These are phyloP conservation scores for Lepiota brunneoincarnata DNA, from an alignment of 768 basidiomycete species.

Conservation along the genomic window DNA sequence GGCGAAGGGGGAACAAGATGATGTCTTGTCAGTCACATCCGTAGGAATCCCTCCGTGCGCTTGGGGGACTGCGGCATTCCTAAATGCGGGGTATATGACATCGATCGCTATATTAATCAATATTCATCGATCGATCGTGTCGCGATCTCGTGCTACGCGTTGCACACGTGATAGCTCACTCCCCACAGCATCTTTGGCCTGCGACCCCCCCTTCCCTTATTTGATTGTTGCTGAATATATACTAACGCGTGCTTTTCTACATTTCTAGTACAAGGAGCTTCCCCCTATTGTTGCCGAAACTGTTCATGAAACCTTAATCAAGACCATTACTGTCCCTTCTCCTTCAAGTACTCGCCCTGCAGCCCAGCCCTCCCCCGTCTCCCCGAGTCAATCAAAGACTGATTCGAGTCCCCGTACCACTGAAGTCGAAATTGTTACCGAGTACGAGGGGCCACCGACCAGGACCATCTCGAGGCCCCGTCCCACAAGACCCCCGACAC, in stretches of 20 bases:
- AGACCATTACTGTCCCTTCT: constrained; percentile 68
- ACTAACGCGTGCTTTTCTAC: constrained; percentile 31
- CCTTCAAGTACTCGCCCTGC: constrained; percentile 79
- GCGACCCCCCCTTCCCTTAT: constrained; percentile 22
- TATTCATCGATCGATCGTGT: constrained; percentile 31
- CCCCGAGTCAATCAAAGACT: constrained; percentile 51
- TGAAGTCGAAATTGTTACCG: constrained; percentile 63
- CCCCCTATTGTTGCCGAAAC: constrained; percentile 46
- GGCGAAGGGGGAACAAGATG: constrained; percentile 77
- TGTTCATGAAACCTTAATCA: constrained; percentile 57
- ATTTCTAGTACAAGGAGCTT: constrained; percentile 41
- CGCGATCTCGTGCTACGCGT: constrained; percentile 19
- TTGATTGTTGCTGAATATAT: constrained; percentile 14
- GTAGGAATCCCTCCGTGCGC: constrained; percentile 63
- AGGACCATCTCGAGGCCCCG: constrained; percentile 37
- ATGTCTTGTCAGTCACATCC: constrained; percentile 59
- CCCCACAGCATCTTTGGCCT: constrained; percentile 31
- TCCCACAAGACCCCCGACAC: constrained; percentile 41
- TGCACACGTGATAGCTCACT: constrained; percentile 39
- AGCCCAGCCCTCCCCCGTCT: constrained; percentile 69
- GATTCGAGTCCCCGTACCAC: constrained; percentile 74
- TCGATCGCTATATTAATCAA: constrained; percentile 26
- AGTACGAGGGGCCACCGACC: constrained; percentile 42
- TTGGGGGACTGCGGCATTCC: constrained; percentile 82
- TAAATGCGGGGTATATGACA: constrained; percentile 33